Evolutionary conservation across 2,329 filamentous ascomycete species (phyloP).

Genomic region (Cladosporium halotolerans): DNA sequence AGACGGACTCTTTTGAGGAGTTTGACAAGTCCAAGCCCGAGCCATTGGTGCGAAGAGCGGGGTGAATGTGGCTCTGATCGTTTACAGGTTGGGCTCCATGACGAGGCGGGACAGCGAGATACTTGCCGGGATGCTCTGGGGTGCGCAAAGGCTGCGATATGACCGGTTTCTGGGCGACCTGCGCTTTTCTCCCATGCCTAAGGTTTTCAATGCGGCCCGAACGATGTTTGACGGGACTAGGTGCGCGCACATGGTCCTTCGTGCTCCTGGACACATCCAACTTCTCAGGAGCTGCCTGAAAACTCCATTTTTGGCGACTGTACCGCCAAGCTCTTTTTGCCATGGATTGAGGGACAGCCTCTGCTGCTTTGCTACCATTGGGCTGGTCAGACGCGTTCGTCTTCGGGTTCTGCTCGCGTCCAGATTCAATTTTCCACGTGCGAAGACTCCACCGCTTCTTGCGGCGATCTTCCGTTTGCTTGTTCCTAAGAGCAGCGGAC

Average conservation of each 20-base stretch:
- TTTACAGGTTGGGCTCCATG: background rate
- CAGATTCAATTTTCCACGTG: background rate
- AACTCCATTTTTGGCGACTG: background rate
- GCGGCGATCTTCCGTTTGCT: background rate
- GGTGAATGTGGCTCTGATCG: background rate
- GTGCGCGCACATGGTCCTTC: background rate
- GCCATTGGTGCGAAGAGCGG: background rate
- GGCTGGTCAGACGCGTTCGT: background rate
- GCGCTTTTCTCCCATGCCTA: too few species aligned
- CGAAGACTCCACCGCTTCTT: conserved; percentile 3
- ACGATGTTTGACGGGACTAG: background rate
- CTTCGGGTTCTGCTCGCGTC: background rate
- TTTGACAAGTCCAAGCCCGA: too few species aligned
- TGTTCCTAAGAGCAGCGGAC: background rate
- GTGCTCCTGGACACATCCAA: background rate
- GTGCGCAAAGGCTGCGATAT: background rate
- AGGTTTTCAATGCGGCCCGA: too few species aligned
- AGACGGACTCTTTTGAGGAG: too few species aligned
- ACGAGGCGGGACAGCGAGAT: background rate
- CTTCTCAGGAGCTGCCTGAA: background rate
- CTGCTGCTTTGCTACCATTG: background rate
- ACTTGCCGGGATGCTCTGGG: background rate
- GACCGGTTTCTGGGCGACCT: too few species aligned
- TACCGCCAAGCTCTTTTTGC: background rate
- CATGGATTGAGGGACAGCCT: background rate